These are phyloP conservation scores for Psilocybe cyanescens DNA, from an alignment of 768 basidiomycete genomes.

Conservation along the genomic window DNA sequence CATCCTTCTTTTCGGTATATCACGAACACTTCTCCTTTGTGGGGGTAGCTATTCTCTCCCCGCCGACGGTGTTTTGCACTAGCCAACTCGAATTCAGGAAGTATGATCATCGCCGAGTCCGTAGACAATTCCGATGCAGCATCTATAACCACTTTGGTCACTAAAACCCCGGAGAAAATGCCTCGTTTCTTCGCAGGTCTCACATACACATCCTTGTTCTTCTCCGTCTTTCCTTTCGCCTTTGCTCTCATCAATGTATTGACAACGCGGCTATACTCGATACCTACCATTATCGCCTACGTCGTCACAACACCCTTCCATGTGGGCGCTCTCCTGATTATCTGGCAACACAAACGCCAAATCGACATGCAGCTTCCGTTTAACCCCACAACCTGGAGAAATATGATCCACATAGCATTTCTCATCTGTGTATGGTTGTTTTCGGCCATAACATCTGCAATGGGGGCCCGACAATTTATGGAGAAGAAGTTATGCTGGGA, in stretches of 20 bases:
- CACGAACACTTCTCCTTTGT: not conserved
- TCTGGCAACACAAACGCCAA: conserved; percentile 17
- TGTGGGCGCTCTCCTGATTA: conserved; percentile 14
- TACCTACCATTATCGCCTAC: conserved; percentile 17
- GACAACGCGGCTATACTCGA: conserved; percentile 10
- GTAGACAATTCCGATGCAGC: conserved; percentile 15
- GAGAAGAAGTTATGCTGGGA: not conserved
- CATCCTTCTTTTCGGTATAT: too few species aligned
- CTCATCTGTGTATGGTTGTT: conserved; percentile 6
- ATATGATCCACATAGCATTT: conserved; percentile 8
- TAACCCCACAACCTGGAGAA: conserved; percentile 6
- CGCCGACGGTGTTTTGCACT: not conserved
- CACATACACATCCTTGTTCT: conserved; percentile 13
- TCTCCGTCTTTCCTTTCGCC: conserved; percentile 15
- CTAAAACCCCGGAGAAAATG: conserved; percentile 4
- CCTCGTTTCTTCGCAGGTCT: conserved; percentile 15
- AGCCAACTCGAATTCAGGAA: not conserved
- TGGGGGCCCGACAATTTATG: not conserved
- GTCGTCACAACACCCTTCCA: conserved; percentile 19
- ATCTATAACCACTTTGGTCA: conserved; percentile 15
- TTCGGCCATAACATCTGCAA: conserved; percentile 9
- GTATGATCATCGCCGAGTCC: conserved; percentile 15
- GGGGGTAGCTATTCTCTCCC: not conserved
- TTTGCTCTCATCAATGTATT: conserved; percentile 16
- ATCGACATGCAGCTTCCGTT: conserved; percentile 16